Conservation (phyloP, 140 eudicot genomes). For the Ambrosia hybrid region DNA sequence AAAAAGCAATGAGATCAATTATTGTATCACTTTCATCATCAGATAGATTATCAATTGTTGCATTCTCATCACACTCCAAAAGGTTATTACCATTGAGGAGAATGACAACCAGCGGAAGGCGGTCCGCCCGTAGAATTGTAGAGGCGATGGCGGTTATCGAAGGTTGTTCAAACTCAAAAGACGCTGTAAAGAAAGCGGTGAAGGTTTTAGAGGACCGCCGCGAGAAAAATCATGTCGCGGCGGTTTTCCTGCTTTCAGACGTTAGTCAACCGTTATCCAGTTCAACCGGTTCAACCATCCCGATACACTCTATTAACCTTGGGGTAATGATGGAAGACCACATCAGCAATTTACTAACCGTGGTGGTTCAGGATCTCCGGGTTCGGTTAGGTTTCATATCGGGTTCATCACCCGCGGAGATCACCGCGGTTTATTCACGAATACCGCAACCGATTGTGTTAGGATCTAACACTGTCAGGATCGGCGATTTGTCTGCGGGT, state of each 20-base stretch:
- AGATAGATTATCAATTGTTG: slow-evolving; percentile 83
- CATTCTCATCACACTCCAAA: slow-evolving; percentile 68
- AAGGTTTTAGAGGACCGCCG: slow-evolving; percentile 87
- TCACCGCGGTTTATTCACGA: slow-evolving; percentile 65
- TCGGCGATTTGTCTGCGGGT: slow-evolving; percentile 62
- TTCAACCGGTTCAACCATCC: slow-evolving; percentile 45
- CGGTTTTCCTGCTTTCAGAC: slow-evolving; percentile 62
- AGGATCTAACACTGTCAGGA: slow-evolving; percentile 44
- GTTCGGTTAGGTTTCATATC: slow-evolving; percentile 49
- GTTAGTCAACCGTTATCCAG: slow-evolving; percentile 21
- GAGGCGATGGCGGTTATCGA: slow-evolving; percentile 58
- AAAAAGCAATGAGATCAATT: slow-evolving; percentile 56
- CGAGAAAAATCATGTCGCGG: slow-evolving; percentile 56
- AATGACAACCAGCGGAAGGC: slow-evolving; percentile 63
- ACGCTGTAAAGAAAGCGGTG: slow-evolving; percentile 68
- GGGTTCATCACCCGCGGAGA: slow-evolving; percentile 57
- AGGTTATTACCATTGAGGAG: slow-evolving; percentile 66
- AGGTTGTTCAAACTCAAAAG: slow-evolving; percentile 46
- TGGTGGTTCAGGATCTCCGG: slow-evolving; percentile 59
- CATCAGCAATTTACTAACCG: slow-evolving; percentile 42
- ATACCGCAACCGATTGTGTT: slow-evolving; percentile 47
- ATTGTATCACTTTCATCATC: slow-evolving; percentile 62
- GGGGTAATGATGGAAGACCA: slow-evolving; percentile 39
- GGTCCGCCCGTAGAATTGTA: slow-evolving; percentile 70
- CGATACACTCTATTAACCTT: slow-evolving; percentile 48